These are phyloP conservation scores for Malus hybrid DNA, from an alignment of 331 rosid genomes.

Conservation along the genomic window DNA sequence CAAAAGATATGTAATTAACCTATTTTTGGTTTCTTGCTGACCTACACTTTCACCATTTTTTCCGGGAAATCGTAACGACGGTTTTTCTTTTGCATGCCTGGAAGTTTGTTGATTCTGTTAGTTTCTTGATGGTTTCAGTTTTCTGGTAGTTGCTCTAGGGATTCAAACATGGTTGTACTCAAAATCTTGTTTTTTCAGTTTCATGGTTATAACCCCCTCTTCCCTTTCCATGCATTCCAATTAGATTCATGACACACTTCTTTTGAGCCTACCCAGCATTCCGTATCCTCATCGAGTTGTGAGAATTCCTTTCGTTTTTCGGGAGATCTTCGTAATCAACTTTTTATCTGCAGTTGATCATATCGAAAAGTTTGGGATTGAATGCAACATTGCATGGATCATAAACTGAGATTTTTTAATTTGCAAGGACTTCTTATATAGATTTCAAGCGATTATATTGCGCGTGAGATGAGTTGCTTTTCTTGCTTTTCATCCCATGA, in stretches of 20 bases:
- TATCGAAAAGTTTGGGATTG: neutral
- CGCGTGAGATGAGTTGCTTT: constrained; percentile 69
- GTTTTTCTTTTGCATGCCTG: neutral
- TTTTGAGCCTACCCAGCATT: neutral
- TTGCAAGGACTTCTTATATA: neutral
- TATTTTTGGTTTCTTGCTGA: constrained; percentile 16
- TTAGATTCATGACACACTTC: neutral
- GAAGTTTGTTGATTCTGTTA: neutral
- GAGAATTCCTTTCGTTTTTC: neutral
- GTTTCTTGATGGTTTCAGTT: neutral
- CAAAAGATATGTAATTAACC: constrained; percentile 13
- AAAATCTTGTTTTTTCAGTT: neutral
- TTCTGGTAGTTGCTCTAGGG: neutral
- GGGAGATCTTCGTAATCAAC: neutral
- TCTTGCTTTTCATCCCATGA: constrained; percentile 61
- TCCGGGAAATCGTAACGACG: neutral
- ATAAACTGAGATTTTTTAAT: neutral
- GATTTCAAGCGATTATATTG: neutral
- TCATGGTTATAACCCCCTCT: neutral
- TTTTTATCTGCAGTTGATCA: neutral
- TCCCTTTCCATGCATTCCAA: neutral
- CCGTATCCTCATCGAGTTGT: neutral
- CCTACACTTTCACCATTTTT: constrained; percentile 4
- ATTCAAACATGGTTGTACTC: neutral
- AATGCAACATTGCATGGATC: neutral